phyloP scores from a whole-genome alignment of 2,329 filamentous ascomycete species.

The Colletotrichum lupini region DNA sequence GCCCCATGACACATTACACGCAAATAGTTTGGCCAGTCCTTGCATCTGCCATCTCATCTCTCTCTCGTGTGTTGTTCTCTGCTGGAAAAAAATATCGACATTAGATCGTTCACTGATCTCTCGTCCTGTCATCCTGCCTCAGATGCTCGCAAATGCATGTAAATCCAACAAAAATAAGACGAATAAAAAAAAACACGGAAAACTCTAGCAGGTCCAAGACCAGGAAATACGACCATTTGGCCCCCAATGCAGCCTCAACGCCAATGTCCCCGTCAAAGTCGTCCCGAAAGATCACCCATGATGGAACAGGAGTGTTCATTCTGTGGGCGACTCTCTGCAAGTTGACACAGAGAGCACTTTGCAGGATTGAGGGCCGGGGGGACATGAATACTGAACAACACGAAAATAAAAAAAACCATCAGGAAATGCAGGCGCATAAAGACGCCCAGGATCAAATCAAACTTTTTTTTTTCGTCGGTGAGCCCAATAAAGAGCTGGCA shows the following conservation, averaged over 20 bases:
- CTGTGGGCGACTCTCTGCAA: neutral
- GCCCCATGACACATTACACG: conserved; percentile 4
- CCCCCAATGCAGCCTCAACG: conserved; percentile 33
- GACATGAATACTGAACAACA: neutral
- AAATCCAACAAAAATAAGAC: neutral
- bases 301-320: neutral
- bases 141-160: conserved; percentile 30
- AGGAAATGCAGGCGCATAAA: conserved; percentile 16
- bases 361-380: neutral
- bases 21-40: conserved; percentile 7
- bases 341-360: neutral
- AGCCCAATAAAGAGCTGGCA: conserved; percentile 17
- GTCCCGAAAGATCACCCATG: conserved; percentile 2
- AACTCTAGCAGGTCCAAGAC: conserved; percentile 24
- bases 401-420: conserved; percentile 1
- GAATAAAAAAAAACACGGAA: neutral
- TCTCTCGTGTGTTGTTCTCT: conserved; percentile 12
- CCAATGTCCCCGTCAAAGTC: conserved; percentile 5
- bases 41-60: conserved; percentile 17
- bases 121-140: conserved; percentile 13
- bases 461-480: conserved; percentile 33
- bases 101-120: conserved; percentile 10
- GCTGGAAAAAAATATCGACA: conserved; percentile 11
- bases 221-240: conserved; percentile 12
- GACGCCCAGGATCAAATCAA: conserved; percentile 29